Evolutionary conservation across 768 basidiomycete species (phyloP), one percentile per base, ranked within the genome.

Genomic region (Phlegmacium glaucopus): DNA sequence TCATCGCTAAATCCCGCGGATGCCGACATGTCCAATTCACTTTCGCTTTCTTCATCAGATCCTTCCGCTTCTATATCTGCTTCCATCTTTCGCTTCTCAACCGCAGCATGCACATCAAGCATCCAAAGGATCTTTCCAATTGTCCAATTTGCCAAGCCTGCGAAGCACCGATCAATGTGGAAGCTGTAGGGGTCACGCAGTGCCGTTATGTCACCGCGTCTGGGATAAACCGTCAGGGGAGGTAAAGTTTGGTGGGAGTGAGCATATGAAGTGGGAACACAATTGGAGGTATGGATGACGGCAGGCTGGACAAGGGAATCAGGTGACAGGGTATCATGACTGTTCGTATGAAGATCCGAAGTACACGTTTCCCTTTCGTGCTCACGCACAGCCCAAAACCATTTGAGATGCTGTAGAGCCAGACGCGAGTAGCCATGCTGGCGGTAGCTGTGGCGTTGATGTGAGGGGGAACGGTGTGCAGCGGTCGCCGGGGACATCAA

Each of bases 41-140:
- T 62, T 51, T 70, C 70, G 25, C 62, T 64, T 38, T 57, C 63
- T 15, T 49, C 55, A 30, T 68, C 63, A 37, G 52, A 61, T 1
- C 36, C 54, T 39, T 61, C 55, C 6, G 44, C 40, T 42, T 30
- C 30, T 34, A 56, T 52, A 25, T 43, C 45, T 2, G 32, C 28
- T 18, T 51, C 51, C 28, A 36, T 42, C 11, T 39, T 15, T 10
- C 53, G 60, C n/a, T 50, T 47, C 36, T 53, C 55, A 8, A 58
- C 43, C 8, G 60, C 59, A 49, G 72, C 61, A 38, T 78, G 76
- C 57, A 87, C 61, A 51, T 83, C 79, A 51, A 75, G 75, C 62
- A 82, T 72, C 70, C 79, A 87, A n/a, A 86, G 54, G 34, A 72
- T 75, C 69, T 87, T 87, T 37, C 71, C 65, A 57, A 87, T 79